Conservation (phyloP, 2,329 filamentous ascomycete species). For the Colletotrichum graminicola region DNA sequence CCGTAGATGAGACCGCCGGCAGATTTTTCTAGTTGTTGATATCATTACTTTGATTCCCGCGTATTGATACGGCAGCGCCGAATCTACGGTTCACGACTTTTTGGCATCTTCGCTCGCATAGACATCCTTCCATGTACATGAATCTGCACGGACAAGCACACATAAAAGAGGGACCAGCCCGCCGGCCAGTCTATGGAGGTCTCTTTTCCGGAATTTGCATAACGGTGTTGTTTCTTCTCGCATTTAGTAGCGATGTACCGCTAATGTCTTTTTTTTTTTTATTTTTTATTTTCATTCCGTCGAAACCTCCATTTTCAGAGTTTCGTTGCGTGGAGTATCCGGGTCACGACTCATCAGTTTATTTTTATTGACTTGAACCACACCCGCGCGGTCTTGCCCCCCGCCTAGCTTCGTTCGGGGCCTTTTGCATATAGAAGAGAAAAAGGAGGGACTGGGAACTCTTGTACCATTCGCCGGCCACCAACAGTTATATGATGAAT, state of each 20-base stretch:
- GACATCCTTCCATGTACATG: slow-evolving; percentile 38
- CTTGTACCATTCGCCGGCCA: slow-evolving; percentile 17
- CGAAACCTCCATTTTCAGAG: slow-evolving; percentile 15
- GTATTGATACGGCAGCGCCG: slow-evolving; percentile 41
- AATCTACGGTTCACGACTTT: slow-evolving; percentile 39
- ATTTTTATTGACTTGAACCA: slow-evolving; percentile 23
- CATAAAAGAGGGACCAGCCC: not conserved
- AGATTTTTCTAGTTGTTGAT: slow-evolving; percentile 33
- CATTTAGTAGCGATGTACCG: slow-evolving; percentile 42
- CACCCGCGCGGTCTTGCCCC: not conserved
- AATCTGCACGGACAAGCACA: slow-evolving; percentile 25
- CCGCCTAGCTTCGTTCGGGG: not conserved
- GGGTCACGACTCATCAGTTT: slow-evolving; percentile 36
- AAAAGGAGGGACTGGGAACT: slow-evolving; percentile 3
- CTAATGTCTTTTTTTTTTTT: slow-evolving; percentile 40
- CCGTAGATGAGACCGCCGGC: slow-evolving; percentile 47
- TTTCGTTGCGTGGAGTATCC: slow-evolving; percentile 42
- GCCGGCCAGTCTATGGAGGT: slow-evolving; percentile 7
- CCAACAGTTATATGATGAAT: slow-evolving; percentile 39
- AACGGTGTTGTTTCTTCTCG: slow-evolving; percentile 39
- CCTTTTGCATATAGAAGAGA: slow-evolving; percentile 39
- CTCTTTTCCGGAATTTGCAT: slow-evolving; percentile 18
- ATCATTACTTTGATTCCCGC: slow-evolving; percentile 39
- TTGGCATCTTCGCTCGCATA: slow-evolving; percentile 29
- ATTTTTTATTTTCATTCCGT: not conserved